Evolutionary conservation across 2,329 filamentous ascomycete species (phyloP), one percentile per base, ranked within the genome.

Genomic region (Myotisia sp.): DNA sequence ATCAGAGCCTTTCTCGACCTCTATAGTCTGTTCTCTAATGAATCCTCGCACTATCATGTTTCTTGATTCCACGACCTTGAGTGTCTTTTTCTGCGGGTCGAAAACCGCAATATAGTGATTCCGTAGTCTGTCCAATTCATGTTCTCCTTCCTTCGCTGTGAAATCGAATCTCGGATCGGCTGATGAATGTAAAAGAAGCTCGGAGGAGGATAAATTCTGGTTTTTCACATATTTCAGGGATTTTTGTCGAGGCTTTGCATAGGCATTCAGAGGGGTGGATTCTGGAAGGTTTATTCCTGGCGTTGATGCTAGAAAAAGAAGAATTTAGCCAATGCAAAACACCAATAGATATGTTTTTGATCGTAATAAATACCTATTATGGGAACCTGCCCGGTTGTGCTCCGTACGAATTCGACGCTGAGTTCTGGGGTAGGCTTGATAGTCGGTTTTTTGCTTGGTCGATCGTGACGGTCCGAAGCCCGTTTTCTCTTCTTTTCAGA

Each of bases 101-200:
- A 65, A 73, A 27, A 77, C 58, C 33, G 68, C 73, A 39, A 76
- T 52, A 44, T 76, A 78, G 54, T 77, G 71, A 43, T 68, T 68
- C 37, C 71, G 51, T 39, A 66, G 55, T 19, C 62, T 63, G 37
- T 72, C 65, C 32, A 64, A 58, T 26, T 61, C 57, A 36, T 69
- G 64, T 38, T 65, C 62, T 18, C 56, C 57, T 45, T 64, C 61
- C 22, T 58, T 59, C 14, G 68, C 73, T 13, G 62, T 60, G 44
- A 74, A 76, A 52, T 76, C 71, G 34, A 77, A 60, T 34, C 65
- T 69, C 9, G 68, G 59, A 42, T 77, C 73, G 31, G 67, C 58
- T 17, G 71, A 73, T 4, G 72, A 73, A 40, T 76, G 71, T 6
- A 76, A 62, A 22, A 76, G 61, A 5, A 76, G 50, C 36, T 71